Evolutionary conservation across 768 basidiomycete genomes (phyloP), one percentile per base, ranked within the genome.

Genomic region (Panaeolus papilionaceus): DNA sequence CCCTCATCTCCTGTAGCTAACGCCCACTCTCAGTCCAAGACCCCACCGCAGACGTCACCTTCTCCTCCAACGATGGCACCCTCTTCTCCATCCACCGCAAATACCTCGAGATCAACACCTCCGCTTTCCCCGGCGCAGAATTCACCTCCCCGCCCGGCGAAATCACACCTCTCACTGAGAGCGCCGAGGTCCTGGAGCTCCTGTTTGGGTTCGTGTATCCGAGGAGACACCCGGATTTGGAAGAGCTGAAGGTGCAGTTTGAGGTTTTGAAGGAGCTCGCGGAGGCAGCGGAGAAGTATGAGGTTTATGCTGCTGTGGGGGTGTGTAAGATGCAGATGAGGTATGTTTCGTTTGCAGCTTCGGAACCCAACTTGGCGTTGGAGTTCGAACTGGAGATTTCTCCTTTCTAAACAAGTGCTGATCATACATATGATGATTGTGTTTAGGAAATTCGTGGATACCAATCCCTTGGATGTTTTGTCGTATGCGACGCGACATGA

Each of bases 241-340:
- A 69, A 14, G 42, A 62, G 16, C 49, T 70, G 47, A 14, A 18
- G 14, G 28, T 28, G 28, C 2, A 4, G 16, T 71, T 73, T 45
- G 67, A 70, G 20, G 26, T 65, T 1, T 54, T 79, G 23, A 66
- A 62, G 0, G 45, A 66, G 4, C 51, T 79, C 10, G 76, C 76
- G 2, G 76, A 77, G 61, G 76, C 78, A 5, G 76, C 75, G 42
- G 77, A 78, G 63, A 78, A 79, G 64, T 79, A 79, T 49, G 72
- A 77, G 64, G 74, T 78, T 0, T 78, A 71, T 61, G 66, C 71
- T n/a, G 73, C 74, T 0, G 76, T 76, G 66, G 69, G 72, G 38
- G 64, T 75, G n/a, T 78, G 78, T 64, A 39, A 69, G 7, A 61
- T 75, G 9, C 74, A 70, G 23, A 74, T 79, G 72, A 71, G 65